phyloP scores from a whole-genome alignment of 768 basidiomycete species.

The Phlebiopsis gigantea region DNA sequence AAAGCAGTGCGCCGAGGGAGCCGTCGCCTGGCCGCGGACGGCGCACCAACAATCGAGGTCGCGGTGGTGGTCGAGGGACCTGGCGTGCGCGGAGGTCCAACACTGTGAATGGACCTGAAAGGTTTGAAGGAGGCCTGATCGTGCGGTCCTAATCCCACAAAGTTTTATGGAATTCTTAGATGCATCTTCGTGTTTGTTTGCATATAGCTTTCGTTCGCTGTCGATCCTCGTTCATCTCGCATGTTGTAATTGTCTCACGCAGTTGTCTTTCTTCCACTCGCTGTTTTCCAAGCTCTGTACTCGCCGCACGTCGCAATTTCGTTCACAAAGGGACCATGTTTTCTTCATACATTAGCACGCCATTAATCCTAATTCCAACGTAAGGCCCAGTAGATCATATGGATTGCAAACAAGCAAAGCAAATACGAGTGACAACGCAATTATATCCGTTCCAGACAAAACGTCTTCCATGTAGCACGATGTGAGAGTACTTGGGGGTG shows the following conservation, averaged over 20 bases:
- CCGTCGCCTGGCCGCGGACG: neutral
- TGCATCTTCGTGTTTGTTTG: neutral
- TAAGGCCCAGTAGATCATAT: slow-evolving; percentile 8
- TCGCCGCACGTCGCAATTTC: neutral
- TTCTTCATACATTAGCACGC: slow-evolving; percentile 7
- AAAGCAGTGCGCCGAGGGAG: neutral
- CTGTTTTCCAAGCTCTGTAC: neutral
- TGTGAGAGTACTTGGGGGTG: neutral
- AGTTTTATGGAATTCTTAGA: neutral
- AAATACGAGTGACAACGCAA: slow-evolving; percentile 12
- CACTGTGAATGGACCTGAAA: slow-evolving; percentile 10
- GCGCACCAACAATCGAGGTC: slow-evolving; percentile 11
- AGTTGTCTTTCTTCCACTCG: neutral
- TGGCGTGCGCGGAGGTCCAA: neutral
- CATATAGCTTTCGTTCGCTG: neutral
- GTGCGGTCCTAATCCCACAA: slow-evolving; percentile 18
- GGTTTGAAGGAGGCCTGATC: slow-evolving; percentile 25
- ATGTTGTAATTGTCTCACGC: neutral
- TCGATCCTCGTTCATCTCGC: neutral
- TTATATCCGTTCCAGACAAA: slow-evolving; percentile 12
- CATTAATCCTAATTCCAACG: neutral
- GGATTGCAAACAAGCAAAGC: slow-evolving; percentile 12
- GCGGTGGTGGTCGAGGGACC: neutral
- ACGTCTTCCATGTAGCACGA: neutral
- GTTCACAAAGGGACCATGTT: neutral